Conservation (phyloP, 345 rosid genomes). For the Aethionema arabicum region DNA sequence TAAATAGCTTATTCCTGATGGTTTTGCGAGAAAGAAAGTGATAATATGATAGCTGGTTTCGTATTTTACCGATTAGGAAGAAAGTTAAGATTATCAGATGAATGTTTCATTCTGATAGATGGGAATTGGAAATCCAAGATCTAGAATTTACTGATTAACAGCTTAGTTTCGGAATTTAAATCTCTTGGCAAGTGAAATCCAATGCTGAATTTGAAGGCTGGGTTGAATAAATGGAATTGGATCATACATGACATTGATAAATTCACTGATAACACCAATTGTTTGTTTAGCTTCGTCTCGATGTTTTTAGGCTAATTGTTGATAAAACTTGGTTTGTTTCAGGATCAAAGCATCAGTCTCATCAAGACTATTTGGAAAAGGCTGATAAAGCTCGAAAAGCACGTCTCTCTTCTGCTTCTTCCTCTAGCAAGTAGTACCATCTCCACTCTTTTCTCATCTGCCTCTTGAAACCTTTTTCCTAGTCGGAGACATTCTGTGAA, state of each 20-base stretch:
- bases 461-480: conserved; percentile 15
- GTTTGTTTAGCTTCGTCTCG: neutral
- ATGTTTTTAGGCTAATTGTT: too few relatives aligned
- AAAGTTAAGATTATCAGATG: neutral
- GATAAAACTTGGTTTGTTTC: neutral
- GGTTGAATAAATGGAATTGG: conserved; percentile 1
- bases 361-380: conserved; percentile 83
- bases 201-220: neutral
- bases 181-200: conserved; percentile 6
- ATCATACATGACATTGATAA: neutral
- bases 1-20: neutral
- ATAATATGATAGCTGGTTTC: neutral
- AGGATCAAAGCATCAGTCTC: conserved; percentile 75
- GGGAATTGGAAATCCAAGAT: neutral
- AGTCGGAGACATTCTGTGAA: conserved; percentile 11
- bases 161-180: neutral
- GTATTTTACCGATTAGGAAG: neutral
- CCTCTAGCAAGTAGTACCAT: conserved; percentile 37
- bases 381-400: conserved; percentile 72
- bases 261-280: neutral
- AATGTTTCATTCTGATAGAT: conserved; percentile 18
- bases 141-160: neutral
- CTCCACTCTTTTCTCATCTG: neutral
- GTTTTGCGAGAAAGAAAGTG: neutral
- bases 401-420: conserved; percentile 51